A percentile compares a stretch with the other conserved stretches of the same genome.
These are phyloP conservation scores for Candida vaughaniae DNA, from an alignment of 805 yeast genomes.

Conservation along the genomic window DNA sequence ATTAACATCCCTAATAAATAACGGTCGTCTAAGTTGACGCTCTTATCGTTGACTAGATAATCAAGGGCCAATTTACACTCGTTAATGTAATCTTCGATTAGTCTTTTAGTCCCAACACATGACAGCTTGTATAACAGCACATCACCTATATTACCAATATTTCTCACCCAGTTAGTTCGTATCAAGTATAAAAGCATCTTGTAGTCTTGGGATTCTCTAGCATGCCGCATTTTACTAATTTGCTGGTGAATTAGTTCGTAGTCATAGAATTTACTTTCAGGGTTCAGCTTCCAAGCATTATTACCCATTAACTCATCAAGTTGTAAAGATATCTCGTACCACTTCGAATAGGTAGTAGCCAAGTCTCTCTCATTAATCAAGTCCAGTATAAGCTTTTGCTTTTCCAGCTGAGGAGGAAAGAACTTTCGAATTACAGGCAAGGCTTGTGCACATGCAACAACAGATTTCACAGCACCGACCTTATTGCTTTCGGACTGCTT, in stretches of 20 bases:
- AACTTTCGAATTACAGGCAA: constrained; percentile 7
- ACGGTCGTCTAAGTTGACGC: constrained; percentile 56
- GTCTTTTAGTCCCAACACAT: constrained; percentile 77
- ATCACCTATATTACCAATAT: constrained; percentile 85
- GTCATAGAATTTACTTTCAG: constrained; percentile 71
- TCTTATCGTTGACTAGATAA: constrained; percentile 36
- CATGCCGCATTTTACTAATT: constrained; percentile 55
- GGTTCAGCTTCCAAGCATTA: constrained; percentile 68
- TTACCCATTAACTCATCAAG: constrained; percentile 66
- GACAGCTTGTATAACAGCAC: constrained; percentile 73
- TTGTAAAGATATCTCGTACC: constrained; percentile 63
- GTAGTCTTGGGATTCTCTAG: constrained; percentile 59
- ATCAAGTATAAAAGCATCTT: constrained; percentile 66
- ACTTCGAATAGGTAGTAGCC: constrained; percentile 51
- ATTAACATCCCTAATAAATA: constrained; percentile 74
- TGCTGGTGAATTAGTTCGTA: constrained; percentile 54
- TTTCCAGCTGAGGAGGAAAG: constrained; percentile 16
- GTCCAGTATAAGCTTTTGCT: constrained; percentile 18
- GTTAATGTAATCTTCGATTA: constrained; percentile 77
- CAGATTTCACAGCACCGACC: not conserved
- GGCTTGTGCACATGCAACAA: constrained; percentile 9
- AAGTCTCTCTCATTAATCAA: constrained; percentile 29
- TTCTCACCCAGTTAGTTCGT: constrained; percentile 81
- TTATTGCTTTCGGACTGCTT: not conserved
- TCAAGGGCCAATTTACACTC: constrained; percentile 63